Evolutionary conservation across 192 early-diverging fungal species (phyloP), one percentile per base, ranked within the genome.

Genomic region (Linnemannia hyalina): DNA sequence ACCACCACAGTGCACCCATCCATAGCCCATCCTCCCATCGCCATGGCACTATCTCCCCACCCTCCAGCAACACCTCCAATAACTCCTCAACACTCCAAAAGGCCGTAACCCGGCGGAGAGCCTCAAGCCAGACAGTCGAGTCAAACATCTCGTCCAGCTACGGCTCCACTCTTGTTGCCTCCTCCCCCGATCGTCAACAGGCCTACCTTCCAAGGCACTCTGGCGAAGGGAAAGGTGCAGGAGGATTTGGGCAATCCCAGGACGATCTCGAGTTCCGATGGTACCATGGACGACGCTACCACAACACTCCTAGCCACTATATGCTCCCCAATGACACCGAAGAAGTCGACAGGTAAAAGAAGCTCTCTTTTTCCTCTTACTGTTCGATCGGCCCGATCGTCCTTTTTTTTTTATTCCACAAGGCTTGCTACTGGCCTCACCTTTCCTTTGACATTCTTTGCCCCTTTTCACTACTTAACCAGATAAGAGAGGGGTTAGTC

Each of bases 311-410:
- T 0, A 85, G 83, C 36, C 77, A 80, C 0, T 85, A 85, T 40
- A 85, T 80, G 75, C 57, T 85, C 3, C 83, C 83, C 5, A 85
- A 85, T 36, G 83, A 85, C 46, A 85, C 83, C 22, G 74, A 85
- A 36, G 83, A 85, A 74, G 75, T 85, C 16, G 83, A 85, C 40
- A 85, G 83, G 83, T 85, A 80, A 36, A 32, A 46, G 72, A 63
- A 38, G 41, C 42, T 20, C 57, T n/a, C 16, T 55, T 40, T 57
- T 23, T 63, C n/a, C 41, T 6, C 9, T 57, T 36, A 18, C 23
- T 42, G 22, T 70, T 22, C 73, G 41, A 35, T 63, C 47, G 57
- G 20, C 42, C 6, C 32, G 26, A 41, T 47, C 32, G 46, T n/a
- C 4, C 3, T 20, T 47, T 49, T 26, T 35, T 6, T 20, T 49